Base-by-base conservation (phyloP, 2,329 filamentous ascomycete genomes). In the Harringtonia aguacate region DNA sequence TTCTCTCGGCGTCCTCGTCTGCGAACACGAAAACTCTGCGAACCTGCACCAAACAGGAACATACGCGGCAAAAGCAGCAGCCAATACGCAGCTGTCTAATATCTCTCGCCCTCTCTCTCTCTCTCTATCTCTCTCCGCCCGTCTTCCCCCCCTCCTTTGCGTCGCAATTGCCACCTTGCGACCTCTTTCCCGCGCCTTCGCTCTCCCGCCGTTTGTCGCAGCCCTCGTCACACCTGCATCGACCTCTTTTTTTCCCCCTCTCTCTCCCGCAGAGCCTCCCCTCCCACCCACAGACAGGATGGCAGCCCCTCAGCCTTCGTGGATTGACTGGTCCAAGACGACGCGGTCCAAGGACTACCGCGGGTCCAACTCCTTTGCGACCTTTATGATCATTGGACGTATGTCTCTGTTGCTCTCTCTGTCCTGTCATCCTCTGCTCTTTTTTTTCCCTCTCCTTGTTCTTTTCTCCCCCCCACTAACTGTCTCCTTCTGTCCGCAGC, bases 311-410 rank as follows among this genome's bases (percentile, higher is more conserved):
- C 4, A 21, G 5, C 22, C 38, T 8, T 22, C 58, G 51, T 64
- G 60, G 60, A 58, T 77, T 51, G 72, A 76, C 56, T 72, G 68
- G 65, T 66, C 65, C 52, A 78, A 78, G 65, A 76, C 66, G 52
- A 73, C 73, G 47, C 67, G 64, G 60, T 77, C 74, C 47, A 68
- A 65, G 55, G 64, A 74, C 63, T 77, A 78, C 56, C 68, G 68
- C 52, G 75, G 77, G 46, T 72, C 77, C 39, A 68, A 70, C 56
- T 87, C 87, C 40, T 98, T 98, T 62, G 88, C 89, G 64, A 95
- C 92, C 38, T 95, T 95, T 61, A 82, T 98, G 65, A 95, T 98
- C 60, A 82, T 97, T 54, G 89, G 87, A 53, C 88, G 90, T 95
- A 76, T 61, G 86, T 78, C 41, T 34, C 12, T 36, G 9, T 13